Conservation (phyloP, 768 basidiomycete species). For the Leucosporidium creatinivorum region DNA sequence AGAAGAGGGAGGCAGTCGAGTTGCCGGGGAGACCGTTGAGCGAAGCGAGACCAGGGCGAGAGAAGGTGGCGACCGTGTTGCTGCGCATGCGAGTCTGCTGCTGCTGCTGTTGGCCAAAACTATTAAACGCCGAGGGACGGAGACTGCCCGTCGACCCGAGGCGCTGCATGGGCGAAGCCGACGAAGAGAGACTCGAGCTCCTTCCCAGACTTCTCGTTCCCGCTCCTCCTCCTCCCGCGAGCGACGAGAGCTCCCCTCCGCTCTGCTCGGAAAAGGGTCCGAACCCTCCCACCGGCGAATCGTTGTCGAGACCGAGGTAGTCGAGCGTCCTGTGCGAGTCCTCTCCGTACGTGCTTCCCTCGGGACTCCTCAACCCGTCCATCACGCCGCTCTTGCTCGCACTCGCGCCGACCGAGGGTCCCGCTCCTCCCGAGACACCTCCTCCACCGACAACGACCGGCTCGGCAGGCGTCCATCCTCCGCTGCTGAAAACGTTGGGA, state of each 20-base stretch:
- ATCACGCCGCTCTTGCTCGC: not conserved
- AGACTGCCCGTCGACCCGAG: slow-evolving; percentile 23
- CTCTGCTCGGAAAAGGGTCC: not conserved
- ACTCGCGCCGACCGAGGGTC: not conserved
- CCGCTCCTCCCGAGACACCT: not conserved
- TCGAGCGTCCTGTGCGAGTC: slow-evolving; percentile 91
- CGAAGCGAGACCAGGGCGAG: not conserved
- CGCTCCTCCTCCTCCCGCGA: slow-evolving; percentile 9
- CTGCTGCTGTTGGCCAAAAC: not conserved
- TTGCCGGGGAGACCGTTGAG: not conserved
- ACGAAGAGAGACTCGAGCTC: not conserved
- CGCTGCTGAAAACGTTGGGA: slow-evolving; percentile 77
- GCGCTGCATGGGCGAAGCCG: slow-evolving; percentile 22
- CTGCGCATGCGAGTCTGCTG: slow-evolving; percentile 16
- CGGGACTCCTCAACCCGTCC: slow-evolving; percentile 15
- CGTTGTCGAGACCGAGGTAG: slow-evolving; percentile 83
- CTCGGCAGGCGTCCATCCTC: slow-evolving; percentile 50
- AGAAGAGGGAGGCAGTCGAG: not conserved
- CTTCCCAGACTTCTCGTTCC: not conserved
- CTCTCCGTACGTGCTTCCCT: slow-evolving; percentile 45
- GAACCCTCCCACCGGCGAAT: slow-evolving; percentile 42
- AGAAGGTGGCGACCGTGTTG: slow-evolving; percentile 28
- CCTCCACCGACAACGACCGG: not conserved
- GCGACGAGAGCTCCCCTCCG: not conserved
- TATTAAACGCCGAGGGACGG: not conserved